phyloP scores from a whole-genome alignment of 148 eudicot genomes.

The Linanthus parryae region DNA sequence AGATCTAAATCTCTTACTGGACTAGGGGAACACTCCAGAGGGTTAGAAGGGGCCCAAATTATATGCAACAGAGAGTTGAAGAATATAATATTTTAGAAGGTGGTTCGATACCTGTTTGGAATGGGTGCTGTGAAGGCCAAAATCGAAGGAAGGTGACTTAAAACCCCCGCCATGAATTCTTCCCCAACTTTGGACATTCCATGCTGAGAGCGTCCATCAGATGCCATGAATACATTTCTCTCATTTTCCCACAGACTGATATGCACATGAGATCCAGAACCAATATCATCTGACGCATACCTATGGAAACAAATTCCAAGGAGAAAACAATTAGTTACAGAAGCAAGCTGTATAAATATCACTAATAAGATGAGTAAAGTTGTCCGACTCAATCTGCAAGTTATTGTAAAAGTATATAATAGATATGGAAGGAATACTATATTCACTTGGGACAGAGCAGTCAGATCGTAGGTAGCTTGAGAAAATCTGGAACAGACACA shows the following conservation, averaged over 20 bases:
- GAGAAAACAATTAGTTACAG: background rate
- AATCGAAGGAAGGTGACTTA: slow-evolving; percentile 86
- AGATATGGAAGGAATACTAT: background rate
- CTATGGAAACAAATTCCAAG: slow-evolving; percentile 28
- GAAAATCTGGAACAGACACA: background rate
- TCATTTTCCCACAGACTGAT: slow-evolving; percentile 80
- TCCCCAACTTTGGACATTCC: slow-evolving; percentile 90
- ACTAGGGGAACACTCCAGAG: background rate
- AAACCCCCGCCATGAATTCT: slow-evolving; percentile 97
- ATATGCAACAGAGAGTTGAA: background rate
- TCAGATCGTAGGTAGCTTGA: background rate
- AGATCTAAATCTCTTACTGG: background rate
- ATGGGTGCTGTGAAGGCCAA: slow-evolving; percentile 88
- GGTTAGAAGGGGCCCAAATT: background rate
- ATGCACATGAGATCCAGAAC: slow-evolving; percentile 98
- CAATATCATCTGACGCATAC: slow-evolving; percentile 69
- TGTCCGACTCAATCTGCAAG: background rate
- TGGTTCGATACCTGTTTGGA: slow-evolving; percentile 67
- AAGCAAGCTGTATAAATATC: background rate
- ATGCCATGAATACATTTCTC: slow-evolving; percentile 76
- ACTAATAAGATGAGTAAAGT: background rate
- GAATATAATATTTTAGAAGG: background rate
- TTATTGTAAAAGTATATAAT: background rate
- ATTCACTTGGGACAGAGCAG: background rate
- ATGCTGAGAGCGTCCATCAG: slow-evolving; percentile 35